phyloP scores from a whole-genome alignment of 495 filamentous ascomycete species.

The Lasiosphaeria miniovina region DNA sequence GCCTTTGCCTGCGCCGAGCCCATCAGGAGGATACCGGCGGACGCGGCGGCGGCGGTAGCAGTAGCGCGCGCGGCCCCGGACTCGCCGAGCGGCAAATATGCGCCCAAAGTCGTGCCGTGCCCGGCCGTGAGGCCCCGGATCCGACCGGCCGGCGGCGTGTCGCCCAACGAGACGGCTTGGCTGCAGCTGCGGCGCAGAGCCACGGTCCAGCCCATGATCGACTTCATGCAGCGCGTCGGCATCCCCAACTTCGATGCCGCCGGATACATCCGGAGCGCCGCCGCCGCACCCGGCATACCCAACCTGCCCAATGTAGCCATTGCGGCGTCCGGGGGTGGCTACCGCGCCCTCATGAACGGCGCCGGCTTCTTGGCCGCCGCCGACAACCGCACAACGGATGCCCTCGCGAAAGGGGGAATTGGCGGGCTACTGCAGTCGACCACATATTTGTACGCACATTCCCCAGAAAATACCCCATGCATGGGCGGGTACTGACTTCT shows the following conservation, averaged over 20 bases:
- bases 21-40: neutral
- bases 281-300: constrained; percentile 54
- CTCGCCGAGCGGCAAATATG: constrained; percentile 54
- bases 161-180: constrained; percentile 69
- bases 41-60: neutral
- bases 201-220: constrained; percentile 64
- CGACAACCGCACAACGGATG: constrained; percentile 68
- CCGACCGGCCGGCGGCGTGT: constrained; percentile 55
- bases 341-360: constrained; percentile 82
- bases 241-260: constrained; percentile 75
- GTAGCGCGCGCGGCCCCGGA: constrained; percentile 45
- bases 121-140: constrained; percentile 47
- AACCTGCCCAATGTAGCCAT: constrained; percentile 65
- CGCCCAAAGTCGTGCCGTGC: constrained; percentile 51
- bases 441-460: constrained; percentile 62
- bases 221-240: constrained; percentile 68
- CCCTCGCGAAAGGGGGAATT: constrained; percentile 65
- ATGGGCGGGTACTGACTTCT: neutral
- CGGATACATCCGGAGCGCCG: constrained; percentile 59
- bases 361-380: constrained; percentile 86
- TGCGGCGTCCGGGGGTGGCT: constrained; percentile 68
- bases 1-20: neutral
- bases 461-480: neutral
- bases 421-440: constrained; percentile 81
- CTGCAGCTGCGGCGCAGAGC: constrained; percentile 47